Conservation (phyloP, 106 monocot genomes). For the Hemerocallis citrina region DNA sequence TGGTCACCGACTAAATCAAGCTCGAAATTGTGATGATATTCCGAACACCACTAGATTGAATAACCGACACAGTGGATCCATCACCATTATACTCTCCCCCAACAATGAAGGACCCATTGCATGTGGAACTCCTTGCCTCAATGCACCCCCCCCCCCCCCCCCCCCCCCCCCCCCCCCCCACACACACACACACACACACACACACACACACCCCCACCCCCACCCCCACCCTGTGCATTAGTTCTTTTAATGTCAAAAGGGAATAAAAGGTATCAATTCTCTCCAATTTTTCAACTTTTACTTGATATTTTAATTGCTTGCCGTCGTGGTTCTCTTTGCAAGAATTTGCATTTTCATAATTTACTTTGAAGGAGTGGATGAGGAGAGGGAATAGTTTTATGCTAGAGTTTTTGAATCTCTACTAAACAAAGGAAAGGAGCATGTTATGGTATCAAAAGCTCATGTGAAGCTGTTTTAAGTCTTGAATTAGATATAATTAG, state of each 20-base stretch:
- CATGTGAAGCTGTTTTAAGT: conserved; percentile 4
- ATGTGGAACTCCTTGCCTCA: conserved; percentile 13
- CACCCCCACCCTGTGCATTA: not conserved
- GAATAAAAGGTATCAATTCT: not conserved
- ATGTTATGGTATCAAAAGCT: conserved; percentile 7
- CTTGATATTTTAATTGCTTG: not conserved
- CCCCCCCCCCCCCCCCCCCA: too few relatives aligned
- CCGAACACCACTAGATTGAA: not conserved
- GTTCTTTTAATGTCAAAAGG: not conserved
- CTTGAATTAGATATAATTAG: too few relatives aligned
- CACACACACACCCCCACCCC: too few relatives aligned
- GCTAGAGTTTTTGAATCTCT: too few relatives aligned
- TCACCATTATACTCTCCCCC: conserved; percentile 1
- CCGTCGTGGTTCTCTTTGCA: not conserved
- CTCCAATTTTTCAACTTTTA: not conserved
- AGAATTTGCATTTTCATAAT: not conserved
- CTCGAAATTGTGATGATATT: not conserved
- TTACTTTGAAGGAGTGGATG: not conserved
- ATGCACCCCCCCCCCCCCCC: not conserved
- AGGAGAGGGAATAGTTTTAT: too few relatives aligned
- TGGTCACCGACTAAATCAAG: not conserved
- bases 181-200: too few relatives aligned
- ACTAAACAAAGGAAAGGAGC: not conserved
- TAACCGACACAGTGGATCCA: not conserved
- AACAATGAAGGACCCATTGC: not conserved